phyloP scores from a whole-genome alignment of 805 yeast genomes.

The Teunomyces gatunensis region DNA sequence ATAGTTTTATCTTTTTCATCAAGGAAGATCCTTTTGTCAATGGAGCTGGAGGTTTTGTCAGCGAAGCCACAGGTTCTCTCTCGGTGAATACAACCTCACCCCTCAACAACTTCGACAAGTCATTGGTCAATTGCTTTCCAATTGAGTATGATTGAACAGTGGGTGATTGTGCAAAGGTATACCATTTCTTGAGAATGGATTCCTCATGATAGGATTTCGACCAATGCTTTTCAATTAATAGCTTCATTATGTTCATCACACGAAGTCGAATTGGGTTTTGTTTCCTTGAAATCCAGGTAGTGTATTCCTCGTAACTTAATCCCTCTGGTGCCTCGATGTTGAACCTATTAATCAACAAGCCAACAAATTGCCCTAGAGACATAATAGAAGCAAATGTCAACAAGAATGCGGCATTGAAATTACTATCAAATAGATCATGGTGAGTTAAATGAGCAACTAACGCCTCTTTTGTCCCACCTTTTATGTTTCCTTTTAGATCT shows the following conservation, averaged over 20 bases:
- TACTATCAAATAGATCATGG: conserved; percentile 60
- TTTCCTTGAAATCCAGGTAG: conserved; percentile 70
- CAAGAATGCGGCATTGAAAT: conserved; percentile 66
- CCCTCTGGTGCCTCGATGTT: conserved; percentile 83
- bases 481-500: conserved; percentile 68
- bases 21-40: conserved; percentile 31
- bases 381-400: conserved; percentile 75
- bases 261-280: conserved; percentile 64
- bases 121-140: conserved; percentile 25
- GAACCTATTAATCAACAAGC: conserved; percentile 60
- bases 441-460: conserved; percentile 77
- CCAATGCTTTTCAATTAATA: conserved; percentile 72
- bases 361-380: conserved; percentile 60
- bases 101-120: conserved; percentile 22
- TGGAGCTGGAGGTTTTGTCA: conserved; percentile 40
- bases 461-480: conserved; percentile 82
- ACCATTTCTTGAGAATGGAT: conserved; percentile 36
- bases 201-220: conserved; percentile 54
- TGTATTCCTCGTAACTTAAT: conserved; percentile 75
- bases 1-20: conserved; percentile 44
- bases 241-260: conserved; percentile 63
- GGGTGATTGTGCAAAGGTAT: conserved; percentile 20
- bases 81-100: conserved; percentile 31
- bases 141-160: conserved; percentile 23
- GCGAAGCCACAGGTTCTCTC: conserved; percentile 26